These are phyloP conservation scores for Trametes cingulata DNA, from an alignment of 768 basidiomycete species.

Conservation along the genomic window DNA sequence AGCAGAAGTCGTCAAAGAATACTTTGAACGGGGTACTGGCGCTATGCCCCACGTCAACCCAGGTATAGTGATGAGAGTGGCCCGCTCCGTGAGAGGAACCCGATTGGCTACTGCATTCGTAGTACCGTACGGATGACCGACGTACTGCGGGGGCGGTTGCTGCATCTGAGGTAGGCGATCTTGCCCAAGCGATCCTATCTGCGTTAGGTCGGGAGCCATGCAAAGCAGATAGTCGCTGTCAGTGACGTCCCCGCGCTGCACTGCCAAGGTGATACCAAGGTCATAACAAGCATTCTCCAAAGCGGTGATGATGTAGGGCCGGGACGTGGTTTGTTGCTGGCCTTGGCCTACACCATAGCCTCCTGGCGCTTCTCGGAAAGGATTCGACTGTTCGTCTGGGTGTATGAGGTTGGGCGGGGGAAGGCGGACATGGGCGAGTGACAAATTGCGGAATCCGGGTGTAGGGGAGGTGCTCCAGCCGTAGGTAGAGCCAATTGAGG, in stretches of 20 bases:
- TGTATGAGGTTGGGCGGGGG: conserved; percentile 76
- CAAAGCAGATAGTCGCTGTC: conserved; percentile 76
- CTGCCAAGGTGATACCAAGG: conserved; percentile 65
- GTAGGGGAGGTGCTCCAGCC: conserved; percentile 37
- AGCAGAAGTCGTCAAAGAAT: conserved; percentile 32
- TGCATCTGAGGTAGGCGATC: conserved; percentile 46
- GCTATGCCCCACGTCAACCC: conserved; percentile 87
- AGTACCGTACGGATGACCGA: conserved; percentile 39
- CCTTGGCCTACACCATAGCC: conserved; percentile 52
- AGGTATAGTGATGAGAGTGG: conserved; percentile 73
- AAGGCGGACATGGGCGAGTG: conserved; percentile 77
- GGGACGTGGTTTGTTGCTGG: conserved; percentile 46
- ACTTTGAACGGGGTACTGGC: conserved; percentile 42
- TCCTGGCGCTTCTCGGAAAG: conserved; percentile 46
- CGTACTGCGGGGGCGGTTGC: conserved; percentile 42
- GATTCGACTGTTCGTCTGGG: conserved; percentile 65
- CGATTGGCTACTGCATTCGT: conserved; percentile 41
- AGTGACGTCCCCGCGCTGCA: conserved; percentile 75
- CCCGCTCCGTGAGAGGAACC: conserved; percentile 74
- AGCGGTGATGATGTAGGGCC: conserved; percentile 58
- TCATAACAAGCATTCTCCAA: conserved; percentile 66
- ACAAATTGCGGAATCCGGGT: conserved; percentile 52
- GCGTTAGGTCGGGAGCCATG: conserved; percentile 72
- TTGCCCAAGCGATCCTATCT: conserved; percentile 70
- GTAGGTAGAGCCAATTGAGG: conserved; percentile 41